Base-by-base conservation (phyloP, 1,284 basidiomycete genomes). In the Mycena citricolor region DNA sequence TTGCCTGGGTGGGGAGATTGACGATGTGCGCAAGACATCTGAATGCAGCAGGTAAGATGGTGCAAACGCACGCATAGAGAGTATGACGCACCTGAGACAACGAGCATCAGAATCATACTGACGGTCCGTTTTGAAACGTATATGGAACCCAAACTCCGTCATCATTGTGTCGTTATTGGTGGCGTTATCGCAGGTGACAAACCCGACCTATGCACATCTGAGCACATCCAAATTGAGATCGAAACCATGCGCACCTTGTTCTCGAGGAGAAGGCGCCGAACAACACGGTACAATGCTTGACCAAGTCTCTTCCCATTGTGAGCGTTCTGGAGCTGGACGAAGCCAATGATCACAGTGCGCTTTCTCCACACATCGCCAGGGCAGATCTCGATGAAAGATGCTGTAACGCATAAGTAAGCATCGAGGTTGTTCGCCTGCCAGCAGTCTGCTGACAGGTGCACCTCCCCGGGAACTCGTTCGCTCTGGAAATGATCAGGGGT, bases 401-500 rank as follows among this genome's bases (percentile, higher is more conserved):
- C 64, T 3, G 62, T 67, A 8, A 64, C 62, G 1, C 59, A 61
- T 49, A 64, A 67, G 35, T 69, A 70, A 2, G 54, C 55, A 36
- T 70, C 68, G 0, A 49, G 41, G 47, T 68, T 70, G 4, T 39
- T 44, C 6, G 68, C 69, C 37, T 65, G 62, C 68, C 67, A 72
- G 17, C 61, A 61, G 45, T 72, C 64, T 44, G 59, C 64, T 1
- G 64, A 69, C 2, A 66, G 32, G 39, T 57, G 66, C 24, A 69
- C 50, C 13, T 51, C 32, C 2, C 65, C 65, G 13, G 40, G 53
- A 5, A 62, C 61, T 21, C 38, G 30, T n/a, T 51, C 33, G 38
- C 59, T 56, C 64, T 67, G 38, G 16, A 26, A 20, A 28, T 17
- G 34, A 35, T n/a, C 13, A 6, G 35, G 32, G n/a, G n/a, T n/a